Percentiles rank a stretch among this genome's conserved stretches.
These are phyloP conservation scores for Trichophyton schoenleinii DNA, from an alignment of 2,329 filamentous ascomycete genomes.

Conservation along the genomic window DNA sequence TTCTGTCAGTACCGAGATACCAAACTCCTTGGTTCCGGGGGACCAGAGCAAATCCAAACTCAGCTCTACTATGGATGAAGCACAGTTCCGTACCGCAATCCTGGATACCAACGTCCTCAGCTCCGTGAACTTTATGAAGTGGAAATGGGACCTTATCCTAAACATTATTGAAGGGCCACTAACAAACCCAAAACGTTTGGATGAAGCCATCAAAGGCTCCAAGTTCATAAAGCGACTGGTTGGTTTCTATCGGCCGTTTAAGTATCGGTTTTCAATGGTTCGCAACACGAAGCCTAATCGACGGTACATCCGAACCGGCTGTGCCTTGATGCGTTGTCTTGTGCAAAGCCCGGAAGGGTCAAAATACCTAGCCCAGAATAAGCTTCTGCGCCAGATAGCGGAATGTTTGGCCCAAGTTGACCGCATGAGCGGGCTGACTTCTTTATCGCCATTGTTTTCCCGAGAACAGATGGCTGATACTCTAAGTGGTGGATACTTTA, in stretches of 20 bases:
- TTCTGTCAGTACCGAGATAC: slow-evolving; percentile 35
- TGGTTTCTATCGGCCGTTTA: slow-evolving; percentile 93
- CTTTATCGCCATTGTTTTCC: slow-evolving; percentile 75
- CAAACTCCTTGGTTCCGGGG: slow-evolving; percentile 28
- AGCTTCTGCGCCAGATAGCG: slow-evolving; percentile 81
- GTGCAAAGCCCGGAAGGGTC: slow-evolving; percentile 76
- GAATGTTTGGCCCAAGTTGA: slow-evolving; percentile 95
- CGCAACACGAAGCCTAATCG: slow-evolving; percentile 87
- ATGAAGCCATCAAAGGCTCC: slow-evolving; percentile 85
- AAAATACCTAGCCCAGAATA: slow-evolving; percentile 79
- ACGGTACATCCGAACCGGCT: slow-evolving; percentile 83
- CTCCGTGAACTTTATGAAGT: slow-evolving; percentile 83
- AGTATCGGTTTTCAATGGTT: slow-evolving; percentile 83
- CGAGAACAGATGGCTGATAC: slow-evolving; percentile 72
- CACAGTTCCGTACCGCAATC: slow-evolving; percentile 49
- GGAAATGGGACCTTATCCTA: slow-evolving; percentile 92
- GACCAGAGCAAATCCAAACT: slow-evolving; percentile 41
- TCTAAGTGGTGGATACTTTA: slow-evolving; percentile 83
- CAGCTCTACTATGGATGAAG: slow-evolving; percentile 51
- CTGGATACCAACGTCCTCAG: slow-evolving; percentile 70
- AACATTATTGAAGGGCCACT: slow-evolving; percentile 86
- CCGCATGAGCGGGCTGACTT: slow-evolving; percentile 58
- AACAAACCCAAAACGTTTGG: slow-evolving; percentile 77
- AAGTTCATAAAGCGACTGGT: slow-evolving; percentile 93
- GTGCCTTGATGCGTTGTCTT: slow-evolving; percentile 72